A percentile compares a stretch with the other conserved stretches of the same genome.
Conservation (phyloP, 495 filamentous ascomycete species). For the Penicillium cinerascens region DNA sequence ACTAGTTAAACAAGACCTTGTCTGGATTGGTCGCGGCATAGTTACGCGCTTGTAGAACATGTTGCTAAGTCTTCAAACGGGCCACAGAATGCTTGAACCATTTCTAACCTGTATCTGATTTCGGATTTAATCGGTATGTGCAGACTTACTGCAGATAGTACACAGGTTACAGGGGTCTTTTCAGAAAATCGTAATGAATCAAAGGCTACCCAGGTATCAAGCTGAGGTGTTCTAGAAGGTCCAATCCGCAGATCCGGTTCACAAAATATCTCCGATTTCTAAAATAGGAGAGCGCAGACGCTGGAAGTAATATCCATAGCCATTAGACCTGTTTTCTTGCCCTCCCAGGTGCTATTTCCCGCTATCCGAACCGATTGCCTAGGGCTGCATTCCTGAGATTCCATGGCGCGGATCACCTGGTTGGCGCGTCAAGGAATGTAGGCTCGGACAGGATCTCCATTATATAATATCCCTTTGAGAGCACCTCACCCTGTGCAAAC, state of each 20-base stretch:
- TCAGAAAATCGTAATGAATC: neutral
- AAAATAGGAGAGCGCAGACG: neutral
- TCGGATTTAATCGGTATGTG: no score
- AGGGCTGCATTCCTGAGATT: neutral
- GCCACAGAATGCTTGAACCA: no score
- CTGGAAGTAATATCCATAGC: neutral
- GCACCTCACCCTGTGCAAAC: neutral
- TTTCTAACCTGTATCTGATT: no score
- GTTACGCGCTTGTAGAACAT: no score
- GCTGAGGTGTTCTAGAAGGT: neutral
- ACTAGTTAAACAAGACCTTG: no score
- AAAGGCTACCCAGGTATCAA: neutral
- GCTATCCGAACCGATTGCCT: neutral
- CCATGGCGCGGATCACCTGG: constrained; percentile 1
- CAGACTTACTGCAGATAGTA: no score
- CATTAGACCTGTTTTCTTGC: neutral
- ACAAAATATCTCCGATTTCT: neutral
- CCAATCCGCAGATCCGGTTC: no score
- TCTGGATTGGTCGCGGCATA: no score
- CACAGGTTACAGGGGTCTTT: no score
- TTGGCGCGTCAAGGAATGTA: neutral
- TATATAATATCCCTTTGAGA: neutral
- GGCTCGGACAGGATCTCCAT: neutral
- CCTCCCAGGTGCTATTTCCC: neutral
- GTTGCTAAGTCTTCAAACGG: no score